Percentiles rank a stretch among this genome's conserved stretches.
These are phyloP conservation scores for Backusella tuberculispora DNA, from an alignment of 192 early-diverging fungal species.

Conservation along the genomic window DNA sequence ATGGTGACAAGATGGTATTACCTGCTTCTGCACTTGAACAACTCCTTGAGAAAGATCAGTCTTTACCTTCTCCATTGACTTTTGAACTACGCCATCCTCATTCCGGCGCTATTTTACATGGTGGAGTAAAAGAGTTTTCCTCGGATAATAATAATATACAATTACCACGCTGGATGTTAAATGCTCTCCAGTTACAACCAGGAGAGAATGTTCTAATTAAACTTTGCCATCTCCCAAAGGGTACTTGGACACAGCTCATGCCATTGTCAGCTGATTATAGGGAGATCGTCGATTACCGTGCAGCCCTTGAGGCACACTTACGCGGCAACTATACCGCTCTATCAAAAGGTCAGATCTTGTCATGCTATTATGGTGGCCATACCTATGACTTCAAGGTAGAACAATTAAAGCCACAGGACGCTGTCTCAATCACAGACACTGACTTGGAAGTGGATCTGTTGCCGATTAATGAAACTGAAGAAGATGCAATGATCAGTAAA, in stretches of 20 bases:
- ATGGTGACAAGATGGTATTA: slow-evolving; percentile 64
- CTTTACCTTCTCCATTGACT: slow-evolving; percentile 62
- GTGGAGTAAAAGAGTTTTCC: slow-evolving; percentile 79
- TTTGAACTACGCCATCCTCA: slow-evolving; percentile 60
- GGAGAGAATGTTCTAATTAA: slow-evolving; percentile 56
- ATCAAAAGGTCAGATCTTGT: slow-evolving; percentile 65
- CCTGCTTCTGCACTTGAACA: slow-evolving; percentile 54
- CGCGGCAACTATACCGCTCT: slow-evolving; percentile 69
- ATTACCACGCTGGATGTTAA: slow-evolving; percentile 60
- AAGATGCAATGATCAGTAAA: slow-evolving; percentile 3
- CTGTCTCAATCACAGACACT: slow-evolving; percentile 74
- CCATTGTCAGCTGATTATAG: slow-evolving; percentile 56
- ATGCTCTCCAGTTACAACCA: slow-evolving; percentile 41
- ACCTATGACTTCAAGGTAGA: slow-evolving; percentile 61
- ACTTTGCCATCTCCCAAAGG: slow-evolving; percentile 65
- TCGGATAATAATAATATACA: slow-evolving; percentile 50
- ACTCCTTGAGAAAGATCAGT: slow-evolving; percentile 41
- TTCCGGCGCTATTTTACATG: slow-evolving; percentile 48
- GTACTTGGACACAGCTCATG: slow-evolving; percentile 65
- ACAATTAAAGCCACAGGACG: slow-evolving; percentile 67
- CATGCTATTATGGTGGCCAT: slow-evolving; percentile 54
- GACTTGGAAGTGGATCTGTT: slow-evolving; percentile 84
- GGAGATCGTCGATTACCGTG: slow-evolving; percentile 62
- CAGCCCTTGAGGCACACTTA: slow-evolving; percentile 70
- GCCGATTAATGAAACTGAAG: slow-evolving; percentile 37